Evolutionary conservation across 805 yeast genomes (phyloP).

Genomic region (Pichia eremophila): DNA sequence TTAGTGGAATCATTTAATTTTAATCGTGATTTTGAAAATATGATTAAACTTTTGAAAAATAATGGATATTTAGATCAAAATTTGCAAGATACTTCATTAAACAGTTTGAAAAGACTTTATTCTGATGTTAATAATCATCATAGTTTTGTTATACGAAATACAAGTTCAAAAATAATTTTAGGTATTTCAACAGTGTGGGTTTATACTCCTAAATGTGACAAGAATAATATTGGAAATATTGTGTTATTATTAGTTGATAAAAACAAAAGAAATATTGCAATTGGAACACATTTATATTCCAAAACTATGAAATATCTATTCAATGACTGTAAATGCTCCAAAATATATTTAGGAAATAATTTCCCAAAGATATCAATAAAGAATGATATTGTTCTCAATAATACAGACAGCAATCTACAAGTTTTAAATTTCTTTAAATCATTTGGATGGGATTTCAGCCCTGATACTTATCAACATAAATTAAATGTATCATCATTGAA

Average conservation of each 20-base stretch:
- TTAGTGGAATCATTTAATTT: constrained; percentile 47
- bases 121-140: constrained; percentile 26
- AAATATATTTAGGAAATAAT: constrained; percentile 46
- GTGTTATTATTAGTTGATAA: constrained; percentile 35
- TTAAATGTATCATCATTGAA: too few species aligned
- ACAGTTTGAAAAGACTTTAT: constrained; percentile 5
- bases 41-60: constrained; percentile 35
- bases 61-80: constrained; percentile 18
- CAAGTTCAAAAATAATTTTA: constrained; percentile 44
- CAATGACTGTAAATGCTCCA: constrained; percentile 19
- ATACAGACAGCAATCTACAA: constrained; percentile 32
- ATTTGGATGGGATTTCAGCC: constrained; percentile 37
- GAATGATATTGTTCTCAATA: constrained; percentile 46
- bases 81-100: constrained; percentile 15
- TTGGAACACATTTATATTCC: constrained; percentile 1
- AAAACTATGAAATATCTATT: constrained; percentile 13
- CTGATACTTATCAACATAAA: constrained; percentile 19
- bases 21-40: constrained; percentile 45
- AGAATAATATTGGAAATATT: constrained; percentile 18
- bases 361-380: constrained; percentile 43
- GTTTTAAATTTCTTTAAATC: constrained; percentile 32
- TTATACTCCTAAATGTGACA: constrained; percentile 12
- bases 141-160: constrained; percentile 51
- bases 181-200: constrained; percentile 52
- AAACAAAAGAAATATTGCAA: constrained; percentile 23